Evolutionary conservation across 1,139 yeast genomes (phyloP).

Genomic region (Lodderomyces oxycetoniae): DNA sequence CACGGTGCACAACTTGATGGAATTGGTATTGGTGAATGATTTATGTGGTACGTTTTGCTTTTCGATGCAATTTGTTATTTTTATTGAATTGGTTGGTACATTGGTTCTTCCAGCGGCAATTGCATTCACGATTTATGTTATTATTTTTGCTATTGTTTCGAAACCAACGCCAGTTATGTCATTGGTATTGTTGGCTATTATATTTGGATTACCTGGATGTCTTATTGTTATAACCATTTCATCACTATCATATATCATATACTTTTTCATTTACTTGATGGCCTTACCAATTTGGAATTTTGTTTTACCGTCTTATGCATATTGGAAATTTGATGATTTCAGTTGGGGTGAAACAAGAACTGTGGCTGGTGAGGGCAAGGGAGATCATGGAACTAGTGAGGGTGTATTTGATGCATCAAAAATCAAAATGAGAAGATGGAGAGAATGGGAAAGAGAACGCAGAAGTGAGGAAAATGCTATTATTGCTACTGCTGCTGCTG

Average conservation of each 20-base stretch:
- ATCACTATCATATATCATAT: conserved; percentile 65
- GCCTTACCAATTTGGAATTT: conserved; percentile 96
- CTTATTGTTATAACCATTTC: conserved; percentile 87
- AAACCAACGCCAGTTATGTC: conserved; percentile 81
- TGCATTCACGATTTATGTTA: conserved; percentile 77
- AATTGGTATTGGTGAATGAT: conserved; percentile 80
- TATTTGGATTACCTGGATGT: conserved; percentile 87
- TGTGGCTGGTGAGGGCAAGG: conserved; percentile 67
- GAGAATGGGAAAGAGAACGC: conserved; percentile 80
- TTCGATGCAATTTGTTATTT: conserved; percentile 93
- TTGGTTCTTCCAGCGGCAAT: conserved; percentile 91
- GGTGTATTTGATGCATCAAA: conserved; percentile 88
- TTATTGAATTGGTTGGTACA: conserved; percentile 85
- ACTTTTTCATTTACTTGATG: conserved; percentile 75
- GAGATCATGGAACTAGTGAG: conserved; percentile 59
- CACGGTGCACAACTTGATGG: conserved; percentile 92
- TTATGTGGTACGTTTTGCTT: conserved; percentile 96
- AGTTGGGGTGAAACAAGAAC: conserved; percentile 98
- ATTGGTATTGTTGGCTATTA: conserved; percentile 69
- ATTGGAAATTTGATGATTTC: conserved; percentile 96
- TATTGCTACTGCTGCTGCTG: neutral
- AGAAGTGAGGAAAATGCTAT: conserved; percentile 22
- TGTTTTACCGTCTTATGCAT: conserved; percentile 82
- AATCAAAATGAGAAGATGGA: conserved; percentile 90
- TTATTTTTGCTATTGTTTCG: conserved; percentile 70